phyloP scores from a whole-genome alignment of 108 stramenopile genomes.

The Nannochloropsis oceanica region DNA sequence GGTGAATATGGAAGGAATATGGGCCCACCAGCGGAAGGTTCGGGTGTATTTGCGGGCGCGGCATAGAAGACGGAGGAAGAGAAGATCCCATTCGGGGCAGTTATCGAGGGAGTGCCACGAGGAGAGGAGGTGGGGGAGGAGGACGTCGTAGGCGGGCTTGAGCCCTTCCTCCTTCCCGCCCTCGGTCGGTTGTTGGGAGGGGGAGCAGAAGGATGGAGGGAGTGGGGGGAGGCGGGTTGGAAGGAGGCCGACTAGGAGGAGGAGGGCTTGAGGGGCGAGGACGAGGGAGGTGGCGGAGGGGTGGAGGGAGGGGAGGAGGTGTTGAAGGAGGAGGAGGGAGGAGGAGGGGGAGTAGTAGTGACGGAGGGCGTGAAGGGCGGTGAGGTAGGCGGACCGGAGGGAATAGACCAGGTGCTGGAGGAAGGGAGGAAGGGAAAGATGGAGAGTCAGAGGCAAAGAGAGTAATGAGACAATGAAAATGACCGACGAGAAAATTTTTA shows the following conservation, averaged over 20 bases:
- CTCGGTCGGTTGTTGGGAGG: background rate
- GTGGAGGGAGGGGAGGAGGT: background rate
- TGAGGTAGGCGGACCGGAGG: background rate
- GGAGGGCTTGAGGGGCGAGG: background rate
- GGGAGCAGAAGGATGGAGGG: background rate
- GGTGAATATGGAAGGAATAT: conserved; percentile 14
- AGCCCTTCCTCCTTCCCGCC: too few species aligned
- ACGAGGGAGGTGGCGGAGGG: background rate
- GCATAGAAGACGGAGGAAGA: background rate
- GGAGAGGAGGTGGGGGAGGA: background rate
- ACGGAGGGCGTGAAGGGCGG: background rate
- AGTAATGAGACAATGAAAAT: too few species aligned
- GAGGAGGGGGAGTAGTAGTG: background rate
- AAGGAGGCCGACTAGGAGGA: background rate
- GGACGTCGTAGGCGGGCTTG: background rate
- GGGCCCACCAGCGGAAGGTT: conserved; percentile 6
- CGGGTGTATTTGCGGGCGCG: conserved; percentile 6
- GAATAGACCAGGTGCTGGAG: background rate
- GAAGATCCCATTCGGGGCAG: conserved; percentile 9
- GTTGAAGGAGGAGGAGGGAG: background rate
- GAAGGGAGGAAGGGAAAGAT: background rate
- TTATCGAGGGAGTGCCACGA: conserved; percentile 17
- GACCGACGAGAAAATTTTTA: too few species aligned
- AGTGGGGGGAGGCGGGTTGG: background rate
- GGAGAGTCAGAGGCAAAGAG: background rate